Evolutionary conservation across 371 early-diverging fungal species (phyloP), one percentile per base, ranked within the genome.

Genomic region (Nematocida ausubeli): DNA sequence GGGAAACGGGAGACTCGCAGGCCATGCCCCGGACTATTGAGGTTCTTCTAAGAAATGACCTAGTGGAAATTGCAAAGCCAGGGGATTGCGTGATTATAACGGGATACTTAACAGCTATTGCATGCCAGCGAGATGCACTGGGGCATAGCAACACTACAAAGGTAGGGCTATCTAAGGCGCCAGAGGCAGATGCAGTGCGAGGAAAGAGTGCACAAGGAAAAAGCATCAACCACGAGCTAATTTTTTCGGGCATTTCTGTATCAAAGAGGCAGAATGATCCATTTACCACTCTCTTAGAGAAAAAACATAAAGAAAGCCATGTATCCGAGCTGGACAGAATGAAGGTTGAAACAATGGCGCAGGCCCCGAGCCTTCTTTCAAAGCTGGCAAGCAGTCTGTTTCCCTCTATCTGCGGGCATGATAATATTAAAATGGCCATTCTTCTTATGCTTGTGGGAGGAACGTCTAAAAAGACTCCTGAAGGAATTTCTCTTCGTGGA

Each of bases 21-120:
- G 95, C 96, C 57, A 97, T 98, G 19, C 99, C 99, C 37, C 85
- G 99, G 82, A 92, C 90, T 22, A 88, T 99, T 85, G 98, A 98
- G 81, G 93, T 97, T 3, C 93, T 98, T 81, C 88, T 98, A 57
- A 89, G 96, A 55, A 90, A 93, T 78, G 98, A 95, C 69, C 88
- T 93, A 82, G 94, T 94, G 4, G 98, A 98, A 80, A 88, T 89
- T 58, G 92, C 93, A 57, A 98, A 96, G 87, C 93, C 99, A 34
- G 99, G 99, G 81, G 96, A 96, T 83, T 91, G 90, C 72, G 89
- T 92, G 72, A 87, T 89, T 12, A 90, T 98, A 80, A 93, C 93
- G 2, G 99, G 99, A 71, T 90, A 90, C 44, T 87, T 95, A 44
- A 91, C 95, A 78, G 95, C 93, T 34, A 90, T 96, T 9, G 96